Base-by-base conservation (phyloP, 1,284 basidiomycete genomes). In the Phellopilus nigrolimitatus region DNA sequence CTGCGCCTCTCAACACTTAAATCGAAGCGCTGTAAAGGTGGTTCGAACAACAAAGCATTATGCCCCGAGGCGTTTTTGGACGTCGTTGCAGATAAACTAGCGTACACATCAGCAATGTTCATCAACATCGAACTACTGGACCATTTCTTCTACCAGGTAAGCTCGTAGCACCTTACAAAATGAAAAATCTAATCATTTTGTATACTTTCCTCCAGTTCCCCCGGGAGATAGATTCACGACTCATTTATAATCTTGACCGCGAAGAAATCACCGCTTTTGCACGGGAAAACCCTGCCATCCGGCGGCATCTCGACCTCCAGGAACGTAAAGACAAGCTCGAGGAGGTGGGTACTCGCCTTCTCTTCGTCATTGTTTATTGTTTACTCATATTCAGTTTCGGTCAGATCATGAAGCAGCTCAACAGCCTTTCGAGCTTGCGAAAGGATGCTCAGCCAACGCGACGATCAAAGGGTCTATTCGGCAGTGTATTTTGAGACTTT, bases 311-410 rank as follows among this genome's bases (percentile, higher is more conserved):
- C n/a, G 94, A 99, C 57, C 70, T 99, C 37, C 97, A 99, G 66
- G 92, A 95, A 54, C 77, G 94, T 30, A 99, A 98, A 64, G 94
- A 98, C 64, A 98, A 97, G 70, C 75, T 99, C n/a, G 94, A 97
- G 66, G 86, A 95, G 76, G 92, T 90, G 57, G 59, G 68, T n/a
- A n/a, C 19, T 44, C 37, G 19, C 46, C 36, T 10, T 46, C n/a
- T 40, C 6, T 46, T 28, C 30, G 19, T 28, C 12, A 44, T 54
- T 13, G 13, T 25, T 10, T 15, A 50, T n/a, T n/a, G n/a, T 27
- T 38, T 34, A 25, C 24, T 47, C 45, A 33, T 44, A 49, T n/a
- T 28, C 81, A 45, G 15, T 48, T 40, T 9, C 49, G n/a, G 43
- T 0, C 58, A 91, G 88, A 89, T 92, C 39, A 92, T 93, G 88